Evolutionary conservation across 2,329 filamentous ascomycete genomes (phyloP).

Genomic region (Aspergillus intermedius): DNA sequence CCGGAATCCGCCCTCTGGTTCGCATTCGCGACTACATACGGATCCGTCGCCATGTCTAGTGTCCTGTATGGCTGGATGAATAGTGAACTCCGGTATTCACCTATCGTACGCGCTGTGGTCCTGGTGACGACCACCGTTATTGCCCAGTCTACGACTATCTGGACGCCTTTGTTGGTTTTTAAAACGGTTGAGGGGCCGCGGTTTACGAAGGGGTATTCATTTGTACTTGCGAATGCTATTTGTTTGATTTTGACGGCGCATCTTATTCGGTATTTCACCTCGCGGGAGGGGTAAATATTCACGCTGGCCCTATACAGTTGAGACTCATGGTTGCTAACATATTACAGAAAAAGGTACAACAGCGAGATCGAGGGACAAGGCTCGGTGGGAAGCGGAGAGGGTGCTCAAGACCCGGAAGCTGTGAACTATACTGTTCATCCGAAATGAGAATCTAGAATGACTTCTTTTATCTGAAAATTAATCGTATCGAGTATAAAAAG

Average conservation of each 20-base stretch:
- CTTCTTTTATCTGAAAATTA: too few relatives aligned
- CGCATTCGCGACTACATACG: constrained; percentile 47
- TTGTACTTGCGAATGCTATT: constrained; percentile 34
- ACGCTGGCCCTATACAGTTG: too few relatives aligned
- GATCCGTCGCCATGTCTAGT: constrained; percentile 47
- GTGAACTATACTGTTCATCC: too few relatives aligned
- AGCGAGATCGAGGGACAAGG: neutral
- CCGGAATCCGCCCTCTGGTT: constrained; percentile 51
- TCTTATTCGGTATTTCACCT: constrained; percentile 14
- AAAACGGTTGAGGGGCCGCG: constrained; percentile 40
- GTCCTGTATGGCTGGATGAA: constrained; percentile 55
- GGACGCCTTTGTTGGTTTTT: constrained; percentile 51
- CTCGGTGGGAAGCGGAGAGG: neutral
- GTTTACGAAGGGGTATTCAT: constrained; percentile 40
- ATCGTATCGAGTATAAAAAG: too few relatives aligned
- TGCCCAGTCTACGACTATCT: constrained; percentile 51
- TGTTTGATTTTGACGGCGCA: constrained; percentile 29
- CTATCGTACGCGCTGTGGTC: constrained; percentile 43
- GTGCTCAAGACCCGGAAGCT: neutral
- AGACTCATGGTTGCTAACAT: neutral
- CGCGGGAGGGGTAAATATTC: constrained; percentile 3
- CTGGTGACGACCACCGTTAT: constrained; percentile 49
- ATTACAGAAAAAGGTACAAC: neutral
- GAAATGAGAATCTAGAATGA: too few relatives aligned
- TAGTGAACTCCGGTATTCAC: constrained; percentile 35